A percentile compares a stretch with the other conserved stretches of the same genome.
These are phyloP conservation scores for Sclerotinia minor DNA, from an alignment of 2,329 filamentous ascomycete species.

Conservation along the genomic window DNA sequence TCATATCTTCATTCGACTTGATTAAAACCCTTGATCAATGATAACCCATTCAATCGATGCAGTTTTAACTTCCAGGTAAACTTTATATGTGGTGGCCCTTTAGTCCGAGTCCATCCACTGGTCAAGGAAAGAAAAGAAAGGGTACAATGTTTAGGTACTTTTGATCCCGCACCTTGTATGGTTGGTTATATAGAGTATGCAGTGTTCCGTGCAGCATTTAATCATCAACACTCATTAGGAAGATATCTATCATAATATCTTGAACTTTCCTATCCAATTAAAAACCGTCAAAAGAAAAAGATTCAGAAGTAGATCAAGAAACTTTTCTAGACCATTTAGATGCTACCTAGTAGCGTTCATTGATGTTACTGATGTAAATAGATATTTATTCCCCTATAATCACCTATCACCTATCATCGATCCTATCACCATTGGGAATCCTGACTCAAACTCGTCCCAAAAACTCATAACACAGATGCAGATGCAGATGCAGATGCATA, in stretches of 20 bases:
- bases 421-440: no score
- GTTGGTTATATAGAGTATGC: not conserved
- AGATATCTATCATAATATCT: not conserved
- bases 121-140: not conserved
- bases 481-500: no score
- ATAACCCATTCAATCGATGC: not conserved
- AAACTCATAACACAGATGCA: no score
- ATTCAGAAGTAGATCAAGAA: not conserved
- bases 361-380: no score
- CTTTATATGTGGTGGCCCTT: not conserved
- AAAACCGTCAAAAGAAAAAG: no score
- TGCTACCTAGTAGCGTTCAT: no score
- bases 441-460: no score
- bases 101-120: not conserved
- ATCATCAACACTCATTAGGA: not conserved
- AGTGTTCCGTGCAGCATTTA: slow-evolving; percentile 1
- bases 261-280: not conserved
- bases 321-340: not conserved
- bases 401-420: no score
- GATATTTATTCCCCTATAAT: no score
- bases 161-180: no score
- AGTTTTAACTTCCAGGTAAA: not conserved
- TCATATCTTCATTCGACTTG: not conserved
- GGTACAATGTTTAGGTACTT: not conserved
- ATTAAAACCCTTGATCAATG: slow-evolving; percentile 6